These are phyloP conservation scores for Daldinia grandis DNA, from an alignment of 495 filamentous ascomycete genomes.

Conservation along the genomic window DNA sequence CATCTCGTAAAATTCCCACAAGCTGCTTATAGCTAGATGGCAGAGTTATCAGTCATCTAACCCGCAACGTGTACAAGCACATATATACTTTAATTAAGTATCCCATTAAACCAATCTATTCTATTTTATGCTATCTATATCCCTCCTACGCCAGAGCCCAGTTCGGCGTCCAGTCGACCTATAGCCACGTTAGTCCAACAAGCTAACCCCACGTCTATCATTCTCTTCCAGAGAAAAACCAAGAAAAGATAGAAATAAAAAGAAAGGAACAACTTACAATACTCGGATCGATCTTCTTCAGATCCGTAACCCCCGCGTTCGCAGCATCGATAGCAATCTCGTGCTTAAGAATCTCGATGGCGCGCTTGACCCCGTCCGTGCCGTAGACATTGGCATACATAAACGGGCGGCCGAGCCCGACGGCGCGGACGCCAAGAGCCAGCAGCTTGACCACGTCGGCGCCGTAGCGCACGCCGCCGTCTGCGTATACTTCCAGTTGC, in stretches of 20 bases:
- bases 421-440: slow-evolving; percentile 55
- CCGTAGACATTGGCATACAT: slow-evolving; percentile 58
- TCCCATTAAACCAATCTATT: not conserved
- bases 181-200: slow-evolving; percentile 6
- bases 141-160: slow-evolving; percentile 4
- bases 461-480: slow-evolving; percentile 58
- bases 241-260: not conserved
- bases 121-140: not conserved
- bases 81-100: not conserved
- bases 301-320: slow-evolving; percentile 50
- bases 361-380: slow-evolving; percentile 46
- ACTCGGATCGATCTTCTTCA: slow-evolving; percentile 48
- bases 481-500: slow-evolving; percentile 53
- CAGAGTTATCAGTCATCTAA: not conserved
- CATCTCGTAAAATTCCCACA: no score
- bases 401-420: slow-evolving; percentile 55
- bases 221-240: not conserved
- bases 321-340: slow-evolving; percentile 52
- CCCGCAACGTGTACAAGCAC: not conserved
- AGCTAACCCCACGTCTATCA: not conserved
- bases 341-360: slow-evolving; percentile 47
- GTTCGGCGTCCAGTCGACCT: slow-evolving; percentile 36
- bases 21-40: no score
- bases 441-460: slow-evolving; percentile 56
- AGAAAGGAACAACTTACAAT: slow-evolving; percentile 27